These are phyloP conservation scores for Cynanchum wilfordii DNA, from an alignment of 257 asterid species.

Conservation along the genomic window DNA sequence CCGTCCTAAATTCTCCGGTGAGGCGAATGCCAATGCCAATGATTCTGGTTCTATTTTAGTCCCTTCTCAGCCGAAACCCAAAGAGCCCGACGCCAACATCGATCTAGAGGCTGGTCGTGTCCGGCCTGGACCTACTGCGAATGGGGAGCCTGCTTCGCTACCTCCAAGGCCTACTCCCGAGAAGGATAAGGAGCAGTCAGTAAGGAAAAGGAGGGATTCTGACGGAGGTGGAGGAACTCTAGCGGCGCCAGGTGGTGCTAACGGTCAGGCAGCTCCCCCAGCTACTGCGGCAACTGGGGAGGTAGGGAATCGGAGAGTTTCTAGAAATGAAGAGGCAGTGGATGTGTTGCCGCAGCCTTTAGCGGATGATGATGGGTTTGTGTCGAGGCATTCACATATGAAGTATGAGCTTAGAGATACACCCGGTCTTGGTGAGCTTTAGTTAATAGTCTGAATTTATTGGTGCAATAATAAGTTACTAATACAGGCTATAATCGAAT, in stretches of 20 bases:
- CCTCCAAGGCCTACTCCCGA: conserved; percentile 11
- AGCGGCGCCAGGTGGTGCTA: conserved; percentile 21
- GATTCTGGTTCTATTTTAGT: conserved; percentile 66
- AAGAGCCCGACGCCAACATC: conserved; percentile 31
- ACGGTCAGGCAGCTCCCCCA: conserved; percentile 39
- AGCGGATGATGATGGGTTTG: conserved; percentile 68
- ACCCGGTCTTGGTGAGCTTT: conserved; percentile 84
- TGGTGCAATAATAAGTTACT: not conserved
- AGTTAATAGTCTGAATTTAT: not conserved
- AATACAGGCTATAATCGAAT: not conserved
- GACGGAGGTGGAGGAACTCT: conserved; percentile 44
- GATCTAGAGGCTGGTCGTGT: conserved; percentile 79
- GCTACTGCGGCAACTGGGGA: conserved; percentile 21
- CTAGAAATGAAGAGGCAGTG: conserved; percentile 47
- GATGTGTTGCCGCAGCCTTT: conserved; percentile 59
- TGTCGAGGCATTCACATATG: conserved; percentile 72
- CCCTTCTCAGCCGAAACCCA: conserved; percentile 33
- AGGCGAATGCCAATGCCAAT: conserved; percentile 77
- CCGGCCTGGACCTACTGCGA: conserved; percentile 39
- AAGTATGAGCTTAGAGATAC: conserved; percentile 87
- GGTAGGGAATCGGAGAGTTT: conserved; percentile 42
- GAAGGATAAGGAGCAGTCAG: conserved; percentile 41
- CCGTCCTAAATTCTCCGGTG: conserved; percentile 92
- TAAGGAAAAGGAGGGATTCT: conserved; percentile 80
- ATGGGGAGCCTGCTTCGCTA: conserved; percentile 48